Conservation (phyloP, 495 filamentous ascomycete species). For the Penicillium manginii region DNA sequence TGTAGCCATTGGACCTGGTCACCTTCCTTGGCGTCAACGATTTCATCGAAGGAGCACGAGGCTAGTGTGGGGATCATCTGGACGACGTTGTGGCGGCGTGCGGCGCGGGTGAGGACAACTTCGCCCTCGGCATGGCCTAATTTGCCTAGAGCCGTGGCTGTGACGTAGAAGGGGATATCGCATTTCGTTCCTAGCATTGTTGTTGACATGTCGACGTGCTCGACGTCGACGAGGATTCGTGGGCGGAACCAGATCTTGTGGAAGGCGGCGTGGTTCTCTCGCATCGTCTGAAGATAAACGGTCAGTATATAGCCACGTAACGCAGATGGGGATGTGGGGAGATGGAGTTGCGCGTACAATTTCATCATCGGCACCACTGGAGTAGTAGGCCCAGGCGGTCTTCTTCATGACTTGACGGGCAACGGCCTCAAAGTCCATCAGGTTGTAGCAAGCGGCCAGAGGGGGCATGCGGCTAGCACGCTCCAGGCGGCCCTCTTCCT, state of each 20-base stretch:
- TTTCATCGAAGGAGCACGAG: constrained; percentile 96
- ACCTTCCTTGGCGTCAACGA: constrained; percentile 78
- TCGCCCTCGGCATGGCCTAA: constrained; percentile 88
- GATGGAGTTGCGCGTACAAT: constrained; percentile 65
- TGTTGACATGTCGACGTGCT: constrained; percentile 80
- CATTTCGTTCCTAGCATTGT: constrained; percentile 89
- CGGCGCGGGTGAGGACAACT: constrained; percentile 83
- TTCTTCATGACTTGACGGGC: constrained; percentile 90
- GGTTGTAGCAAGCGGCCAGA: constrained; percentile 89
- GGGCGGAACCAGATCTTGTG: constrained; percentile 98
- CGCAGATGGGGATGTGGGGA: background rate
- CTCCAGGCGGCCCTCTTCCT: constrained; percentile 75
- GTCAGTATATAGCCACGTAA: constrained; percentile 2
- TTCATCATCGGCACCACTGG: constrained; percentile 93
- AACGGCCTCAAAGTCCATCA: constrained; percentile 93
- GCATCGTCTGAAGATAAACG: constrained; percentile 68
- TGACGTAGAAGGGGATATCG: constrained; percentile 87
- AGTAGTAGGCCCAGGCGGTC: constrained; percentile 95
- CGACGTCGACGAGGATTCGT: constrained; percentile 81
- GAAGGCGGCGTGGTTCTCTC: constrained; percentile 94
- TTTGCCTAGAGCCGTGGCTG: constrained; percentile 90
- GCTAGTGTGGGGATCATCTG: constrained; percentile 99
- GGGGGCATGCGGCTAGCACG: constrained; percentile 78
- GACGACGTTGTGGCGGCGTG: constrained; percentile 81
- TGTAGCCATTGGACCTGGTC: constrained; percentile 96